Conservation (phyloP, 2,329 filamentous ascomycete species). For the Talaromyces pinophilus region DNA sequence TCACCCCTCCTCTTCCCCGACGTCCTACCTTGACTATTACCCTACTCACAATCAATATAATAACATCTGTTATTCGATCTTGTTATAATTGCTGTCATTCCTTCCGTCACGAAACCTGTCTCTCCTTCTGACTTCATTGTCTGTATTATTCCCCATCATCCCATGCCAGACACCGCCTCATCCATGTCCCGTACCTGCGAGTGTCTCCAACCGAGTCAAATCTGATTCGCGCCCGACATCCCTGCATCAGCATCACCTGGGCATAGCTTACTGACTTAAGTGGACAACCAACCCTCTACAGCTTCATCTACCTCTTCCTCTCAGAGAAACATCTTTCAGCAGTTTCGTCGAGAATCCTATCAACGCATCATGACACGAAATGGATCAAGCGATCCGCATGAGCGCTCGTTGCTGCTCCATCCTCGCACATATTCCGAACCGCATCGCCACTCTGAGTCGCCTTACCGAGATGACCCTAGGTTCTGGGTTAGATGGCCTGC, state of each 20-base stretch:
- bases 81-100: not conserved
- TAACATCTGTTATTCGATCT: not conserved
- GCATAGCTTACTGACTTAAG: slow-evolving; percentile 11
- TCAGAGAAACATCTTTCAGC: slow-evolving; percentile 10
- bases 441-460: slow-evolving; percentile 18
- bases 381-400: slow-evolving; percentile 35
- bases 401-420: slow-evolving; percentile 39
- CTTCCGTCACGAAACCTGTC: not conserved
- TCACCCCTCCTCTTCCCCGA: not conserved
- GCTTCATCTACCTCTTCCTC: not conserved
- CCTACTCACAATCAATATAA: not conserved
- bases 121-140: not conserved
- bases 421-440: slow-evolving; percentile 21
- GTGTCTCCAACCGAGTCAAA: not conserved
- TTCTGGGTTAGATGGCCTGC: slow-evolving; percentile 45
- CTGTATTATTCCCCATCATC: not conserved
- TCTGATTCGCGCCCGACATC: not conserved
- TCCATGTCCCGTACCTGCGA: not conserved
- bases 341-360: slow-evolving; percentile 18
- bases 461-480: slow-evolving; percentile 40
- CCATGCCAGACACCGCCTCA: not conserved
- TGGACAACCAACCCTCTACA: not conserved
- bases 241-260: slow-evolving; percentile 1
- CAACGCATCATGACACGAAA: slow-evolving; percentile 38
- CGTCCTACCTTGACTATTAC: not conserved